Evolutionary conservation across 305 asterid species (phyloP), one percentile per base, ranked within the genome.

Genomic region (Fraxinus albicans): DNA sequence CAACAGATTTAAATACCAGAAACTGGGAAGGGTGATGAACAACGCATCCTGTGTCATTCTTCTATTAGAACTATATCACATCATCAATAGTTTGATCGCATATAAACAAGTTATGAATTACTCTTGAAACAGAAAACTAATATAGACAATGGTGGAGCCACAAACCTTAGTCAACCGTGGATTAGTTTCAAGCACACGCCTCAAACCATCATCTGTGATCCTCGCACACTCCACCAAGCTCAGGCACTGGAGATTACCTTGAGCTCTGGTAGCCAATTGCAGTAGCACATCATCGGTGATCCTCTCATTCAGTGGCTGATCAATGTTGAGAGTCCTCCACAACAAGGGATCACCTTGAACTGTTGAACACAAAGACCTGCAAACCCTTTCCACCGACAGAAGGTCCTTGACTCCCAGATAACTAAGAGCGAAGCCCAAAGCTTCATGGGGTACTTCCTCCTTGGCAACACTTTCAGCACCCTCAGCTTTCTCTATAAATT

Each of bases 391-490:
- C 79, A 92, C 90, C 0, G 91, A 89, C 63, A 96, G 86, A 86
- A 96, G 94, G 72, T 96, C 98, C 85, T 88, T 90, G 81, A 92
- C 88, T 79, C 95, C 96, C 73, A 96, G 86, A 86, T 87, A 88
- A 55, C 89, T 80, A 33, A 94, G 88, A 77, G 89, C 89, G 58
- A 83, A 77, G 72, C 21, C 42, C 84, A 87, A 85, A 77, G 90
- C 99, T 82, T 94, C 94, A 81, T 92, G 93, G 38, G 92, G 95
- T 69, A 50, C 91, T 81, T 85, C 92, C 76, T 82, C 76, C 76
- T 70, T 8, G 21, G 31, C 90, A 55, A 55, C 77, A 81, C 81
- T 78, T 72, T 77, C 79, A 83, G 76, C 81, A 86, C 79, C 88
- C 63, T 82, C 92, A 76, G 78, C 86, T 82, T 77, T 79, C 80